Evolutionary conservation across 1,284 basidiomycete species (phyloP), one percentile per base, ranked within the genome.

Genomic region (Meira nashicola): DNA sequence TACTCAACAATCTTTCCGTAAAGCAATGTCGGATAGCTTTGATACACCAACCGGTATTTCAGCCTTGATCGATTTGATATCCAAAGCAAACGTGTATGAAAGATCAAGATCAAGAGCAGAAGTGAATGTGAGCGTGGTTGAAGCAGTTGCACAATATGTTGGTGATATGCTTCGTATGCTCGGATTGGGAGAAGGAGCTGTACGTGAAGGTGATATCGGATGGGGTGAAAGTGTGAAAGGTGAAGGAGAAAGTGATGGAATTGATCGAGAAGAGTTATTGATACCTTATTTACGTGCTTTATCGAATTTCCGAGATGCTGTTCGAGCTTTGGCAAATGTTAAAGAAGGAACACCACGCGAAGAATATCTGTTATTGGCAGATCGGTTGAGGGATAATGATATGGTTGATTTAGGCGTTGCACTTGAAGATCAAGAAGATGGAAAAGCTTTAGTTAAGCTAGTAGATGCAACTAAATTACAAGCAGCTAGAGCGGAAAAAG

Each of bases 21-120:
- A 81, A n/a, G 90, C 93, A 0, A 86, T 99, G 58, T 95, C 90
- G 80, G 94, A 99, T 79, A 96, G 92, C 1, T 96, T 98, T 83
- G 94, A 98, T 80, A 98, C 94, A 0, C 90, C 92, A 1, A 83
- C 82, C 14, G 94, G 92, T 0, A 80, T 98, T 47, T 84, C 85
- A 66, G 81, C 86, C 56, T 80, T 98, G 12, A 83, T 90, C 12
- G 88, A 93, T 63, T 82, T 97, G 33, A 86, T 98, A 25, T 89
- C 88, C n/a, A 84, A 86, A 55, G 87, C 89, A 15, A 97, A 97
- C 78, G 83, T 92, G 25, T 98, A 97, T 81, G 86, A 97, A 65
- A 71, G 73, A 44, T 57, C 54, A 19, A 57, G 63, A 33, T 63
- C 74, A 12, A 70, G 79, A 2, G 70, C 80, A 79, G 39, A 75